These are phyloP conservation scores for Beauveria sp. DNA, from an alignment of 2,329 filamentous ascomycete species.

Conservation along the genomic window DNA sequence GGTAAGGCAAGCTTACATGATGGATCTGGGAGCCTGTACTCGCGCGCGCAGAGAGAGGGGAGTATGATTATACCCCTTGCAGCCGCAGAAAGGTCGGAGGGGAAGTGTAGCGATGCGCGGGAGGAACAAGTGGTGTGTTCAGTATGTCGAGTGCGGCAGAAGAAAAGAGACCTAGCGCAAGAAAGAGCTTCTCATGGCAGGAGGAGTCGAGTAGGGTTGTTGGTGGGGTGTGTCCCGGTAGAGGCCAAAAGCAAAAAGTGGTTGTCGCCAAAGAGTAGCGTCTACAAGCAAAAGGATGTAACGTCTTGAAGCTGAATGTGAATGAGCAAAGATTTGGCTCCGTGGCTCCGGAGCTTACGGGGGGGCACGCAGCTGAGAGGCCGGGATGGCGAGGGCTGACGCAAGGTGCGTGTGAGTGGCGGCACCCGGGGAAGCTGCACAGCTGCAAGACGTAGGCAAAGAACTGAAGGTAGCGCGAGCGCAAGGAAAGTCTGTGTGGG, in stretches of 20 bases:
- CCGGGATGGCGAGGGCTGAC: conserved; percentile 6
- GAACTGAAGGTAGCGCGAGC: neutral
- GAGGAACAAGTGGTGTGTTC: neutral
- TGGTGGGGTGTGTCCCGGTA: neutral
- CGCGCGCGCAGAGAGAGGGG: neutral
- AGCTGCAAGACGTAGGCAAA: neutral
- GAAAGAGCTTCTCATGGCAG: conserved; percentile 6
- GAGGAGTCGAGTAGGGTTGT: conserved; percentile 4
- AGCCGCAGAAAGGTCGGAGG: neutral
- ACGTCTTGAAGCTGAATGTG: neutral
- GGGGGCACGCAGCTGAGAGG: neutral
- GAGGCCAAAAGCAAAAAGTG: neutral
- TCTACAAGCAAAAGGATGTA: neutral
- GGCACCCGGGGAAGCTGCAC: neutral
- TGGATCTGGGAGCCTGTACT: conserved; percentile 18
- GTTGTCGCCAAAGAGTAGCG: neutral
- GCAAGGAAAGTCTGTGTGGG: neutral
- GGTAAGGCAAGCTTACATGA: conserved; percentile 25
- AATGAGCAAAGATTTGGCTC: neutral
- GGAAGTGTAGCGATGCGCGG: neutral
- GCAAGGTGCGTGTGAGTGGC: conserved; percentile 6
- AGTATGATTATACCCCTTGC: neutral
- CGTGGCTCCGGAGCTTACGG: neutral
- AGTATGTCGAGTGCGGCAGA: neutral
- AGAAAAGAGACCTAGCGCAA: neutral